Evolutionary conservation across 1,284 basidiomycete species (phyloP), one percentile per base, ranked within the genome.

Genomic region (Trichosporon sp.): DNA sequence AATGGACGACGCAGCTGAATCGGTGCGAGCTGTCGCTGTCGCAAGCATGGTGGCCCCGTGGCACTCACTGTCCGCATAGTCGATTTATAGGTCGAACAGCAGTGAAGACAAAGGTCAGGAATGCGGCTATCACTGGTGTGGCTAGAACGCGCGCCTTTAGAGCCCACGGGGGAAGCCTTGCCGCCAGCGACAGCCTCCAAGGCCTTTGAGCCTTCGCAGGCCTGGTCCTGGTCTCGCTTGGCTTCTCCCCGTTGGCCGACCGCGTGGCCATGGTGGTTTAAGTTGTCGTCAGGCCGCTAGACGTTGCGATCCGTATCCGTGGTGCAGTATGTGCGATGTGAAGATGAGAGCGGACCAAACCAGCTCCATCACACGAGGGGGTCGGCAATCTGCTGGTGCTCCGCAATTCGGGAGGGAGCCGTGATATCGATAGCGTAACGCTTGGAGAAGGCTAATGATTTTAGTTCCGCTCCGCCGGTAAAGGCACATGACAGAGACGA

Each of bases 11-110:
- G n/a, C n/a, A n/a, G n/a, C n/a, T n/a, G n/a, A n/a, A n/a, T n/a
- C n/a, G n/a, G n/a, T n/a, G n/a, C n/a, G n/a, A 13, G 25, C 57
- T 9, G 33, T 40, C 32, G 19, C 19, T 21, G 19, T 4, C 19
- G 29, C 14, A 5, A 7, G 5, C 13, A 6, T n/a, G 19, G 19
- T 54, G 49, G 23, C n/a, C n/a, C n/a, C n/a, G n/a, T n/a, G 6
- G 19, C 5, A 74, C 78, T 71, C 58, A 78, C 78, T 74, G 56
- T 59, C 73, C 74, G 16, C 70, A 69, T 3, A 80, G 71, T 1
- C 61, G 40, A 25, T 66, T 70, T 54, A 77, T 63, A 0, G 76
- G 74, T 21, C 59, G 58, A 19, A 78, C 71, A 34, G 72, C 74
- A 25, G 74, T 70, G 46, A 74, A 73, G 27, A 76, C 44, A 58